Base-by-base conservation (phyloP, 2,329 filamentous ascomycete species). In the Colletotrichum sp. region DNA sequence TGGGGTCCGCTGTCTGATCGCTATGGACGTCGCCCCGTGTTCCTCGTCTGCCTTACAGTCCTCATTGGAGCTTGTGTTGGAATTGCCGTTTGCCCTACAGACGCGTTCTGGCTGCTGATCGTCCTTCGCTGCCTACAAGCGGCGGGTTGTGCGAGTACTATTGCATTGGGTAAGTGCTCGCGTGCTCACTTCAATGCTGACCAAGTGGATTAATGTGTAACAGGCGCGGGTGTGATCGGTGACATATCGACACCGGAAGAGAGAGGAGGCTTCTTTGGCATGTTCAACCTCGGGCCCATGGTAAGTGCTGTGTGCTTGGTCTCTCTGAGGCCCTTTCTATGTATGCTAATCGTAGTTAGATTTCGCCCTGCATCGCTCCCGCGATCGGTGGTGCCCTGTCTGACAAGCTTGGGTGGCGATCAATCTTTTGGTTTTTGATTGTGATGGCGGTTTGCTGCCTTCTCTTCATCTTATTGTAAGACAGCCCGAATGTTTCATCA, bases 361-460 rank as follows among this genome's bases (percentile, higher is more conserved):
- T 89, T 24, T 87, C 85, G 0, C 88, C 88, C 8, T 86, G 88
- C 0, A 76, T 90, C 10, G 88, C 87, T 0, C 89, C 90, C 0
- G 84, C 89, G 0, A 85, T 91, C 28, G 89, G 89, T 1, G 90
- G 89, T 9, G 80, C 87, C 0, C 76, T 91, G 0, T 83, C 86
- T 1, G 85, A 88, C 64, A 84, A 85, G 55, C 78, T 90, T 0
- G 89, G 89, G 1, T 91, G 89, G 89, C 82, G 85, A 52, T 84
- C 85, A 3, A 86, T 91, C 8, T 91, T 91, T 77, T 91, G 89
- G 88, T 89, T 90, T 73, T 82, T 91, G 6, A 82, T 87, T 34
- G 89, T 91, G 24, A 83, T 88, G 66, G 81, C 85, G 1, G 86
- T 82, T 0, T 80, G 80, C 3, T 86, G 84, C 68, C 79, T 86